phyloP scores from a whole-genome alignment of 2,329 filamentous ascomycete genomes.

The Gyromitra esculenta region DNA sequence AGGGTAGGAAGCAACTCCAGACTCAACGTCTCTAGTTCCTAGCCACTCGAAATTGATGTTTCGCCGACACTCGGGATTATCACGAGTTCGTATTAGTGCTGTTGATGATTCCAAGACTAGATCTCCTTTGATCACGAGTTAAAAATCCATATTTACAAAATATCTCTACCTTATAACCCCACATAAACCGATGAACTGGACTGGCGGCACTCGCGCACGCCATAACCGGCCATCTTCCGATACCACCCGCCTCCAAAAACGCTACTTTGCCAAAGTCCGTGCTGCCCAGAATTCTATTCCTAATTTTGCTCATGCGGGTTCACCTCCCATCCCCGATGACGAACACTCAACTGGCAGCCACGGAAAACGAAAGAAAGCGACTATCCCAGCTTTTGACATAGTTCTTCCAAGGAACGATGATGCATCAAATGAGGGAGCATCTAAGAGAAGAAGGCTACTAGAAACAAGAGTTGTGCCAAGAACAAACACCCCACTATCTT shows the following conservation, averaged over 20 bases:
- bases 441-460: slow-evolving; percentile 8
- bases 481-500: not conserved
- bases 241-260: slow-evolving; percentile 47
- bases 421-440: not conserved
- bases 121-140: not conserved
- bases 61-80: too few relatives aligned
- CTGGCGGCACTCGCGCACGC: slow-evolving; percentile 49
- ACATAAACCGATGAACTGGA: slow-evolving; percentile 51
- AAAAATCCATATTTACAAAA: not conserved
- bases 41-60: too few relatives aligned
- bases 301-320: slow-evolving; percentile 1
- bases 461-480: not conserved
- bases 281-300: slow-evolving; percentile 29
- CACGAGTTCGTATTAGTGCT: too few relatives aligned
- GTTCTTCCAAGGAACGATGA: slow-evolving; percentile 23
- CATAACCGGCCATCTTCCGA: slow-evolving; percentile 38
- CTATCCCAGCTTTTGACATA: slow-evolving; percentile 45
- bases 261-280: slow-evolving; percentile 52
- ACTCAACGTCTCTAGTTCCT: too few relatives aligned
- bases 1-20: too few relatives aligned
- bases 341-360: not conserved
- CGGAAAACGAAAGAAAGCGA: slow-evolving; percentile 13
- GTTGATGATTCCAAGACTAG: too few relatives aligned
- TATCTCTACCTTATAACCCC: too few relatives aligned
- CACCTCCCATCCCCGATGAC: not conserved